phyloP scores from a whole-genome alignment of 2,329 filamentous ascomycete genomes.

The Pezicula neosporulosa region DNA sequence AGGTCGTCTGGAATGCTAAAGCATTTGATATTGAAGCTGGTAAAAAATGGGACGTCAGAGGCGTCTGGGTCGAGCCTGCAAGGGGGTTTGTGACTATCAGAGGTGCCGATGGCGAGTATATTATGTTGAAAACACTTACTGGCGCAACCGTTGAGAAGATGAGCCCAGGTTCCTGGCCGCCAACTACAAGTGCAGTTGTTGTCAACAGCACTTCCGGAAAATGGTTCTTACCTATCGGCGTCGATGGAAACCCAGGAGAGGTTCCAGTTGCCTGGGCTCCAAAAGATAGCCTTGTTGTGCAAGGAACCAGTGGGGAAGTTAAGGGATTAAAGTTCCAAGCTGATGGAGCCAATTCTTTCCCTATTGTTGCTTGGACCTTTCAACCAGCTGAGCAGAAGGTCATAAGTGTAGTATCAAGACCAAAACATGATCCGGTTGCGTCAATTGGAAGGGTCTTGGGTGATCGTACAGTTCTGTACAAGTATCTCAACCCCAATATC shows the following conservation, averaged over 20 bases:
- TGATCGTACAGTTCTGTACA: conserved; percentile 91
- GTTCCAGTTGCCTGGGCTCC: conserved; percentile 44
- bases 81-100: conserved; percentile 37
- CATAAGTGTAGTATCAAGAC: conserved; percentile 62
- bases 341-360: conserved; percentile 36
- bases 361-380: conserved; percentile 69
- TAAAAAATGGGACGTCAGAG: conserved; percentile 62
- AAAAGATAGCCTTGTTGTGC: conserved; percentile 52
- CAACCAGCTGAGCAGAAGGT: conserved; percentile 66
- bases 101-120: conserved; percentile 53
- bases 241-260: conserved; percentile 44
- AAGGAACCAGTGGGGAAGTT: conserved; percentile 44
- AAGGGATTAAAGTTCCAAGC: conserved; percentile 51
- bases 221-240: conserved; percentile 51
- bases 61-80: conserved; percentile 59
- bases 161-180: conserved; percentile 34
- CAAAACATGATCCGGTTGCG: conserved; percentile 80
- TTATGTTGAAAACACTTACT: conserved; percentile 50
- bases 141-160: conserved; percentile 46
- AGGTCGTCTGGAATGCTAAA: conserved; percentile 71
- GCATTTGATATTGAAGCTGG: conserved; percentile 53
- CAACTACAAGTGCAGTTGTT: conserved; percentile 44
- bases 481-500: conserved; percentile 89
- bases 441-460: conserved; percentile 94
- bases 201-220: conserved; percentile 50